Base-by-base conservation (phyloP, 192 early-diverging fungal genomes). In the Allomyces arbusculus region DNA sequence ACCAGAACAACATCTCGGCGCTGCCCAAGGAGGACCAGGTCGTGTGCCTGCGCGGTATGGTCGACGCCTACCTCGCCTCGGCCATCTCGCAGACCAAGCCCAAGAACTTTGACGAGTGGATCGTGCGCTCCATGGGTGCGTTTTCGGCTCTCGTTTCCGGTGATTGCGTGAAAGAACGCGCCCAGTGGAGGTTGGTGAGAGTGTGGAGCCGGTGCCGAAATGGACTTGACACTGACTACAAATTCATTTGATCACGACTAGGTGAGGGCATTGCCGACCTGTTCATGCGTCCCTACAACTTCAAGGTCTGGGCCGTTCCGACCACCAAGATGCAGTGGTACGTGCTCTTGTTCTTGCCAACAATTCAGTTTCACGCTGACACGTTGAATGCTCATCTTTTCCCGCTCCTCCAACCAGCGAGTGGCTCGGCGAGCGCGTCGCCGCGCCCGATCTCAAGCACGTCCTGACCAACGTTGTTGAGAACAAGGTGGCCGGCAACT, bases 281-380 rank as follows among this genome's bases (percentile, higher is more conserved):
- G 66, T 73, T 73, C 61, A 73, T 73, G 72, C 63, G 72, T 23
- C 72, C 72, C 10, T 73, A 73, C 72, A 73, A 73, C 67, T 70
- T 70, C 63, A 73, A 73, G 65, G 72, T 73, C 16, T 73, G 72
- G 72, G 69, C 72, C 10, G 67, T 73, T 33, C 66, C 66, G n/a
- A 62, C 72, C 33, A 67, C 63, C 62, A 25, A 23, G 11, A 62
- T 62, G 62, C 24, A 64, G 63, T 67, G 62, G 68, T 73, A 14
- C 40, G 68, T 69, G n/a, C 19, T 62, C 19, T 8, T 24, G 14
- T 33, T 23, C 44, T 28, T 28, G 4, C 26, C 26, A 28, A 28
- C n/a, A n/a, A n/a, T 28, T 28, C 26, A 1, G 26, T 28, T 28
- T 28, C 26, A 4, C 26, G 22, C 28, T 8, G 16, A 69, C 64